These are phyloP conservation scores for Salvia splendens DNA, from an alignment of 257 asterid genomes.

Conservation along the genomic window DNA sequence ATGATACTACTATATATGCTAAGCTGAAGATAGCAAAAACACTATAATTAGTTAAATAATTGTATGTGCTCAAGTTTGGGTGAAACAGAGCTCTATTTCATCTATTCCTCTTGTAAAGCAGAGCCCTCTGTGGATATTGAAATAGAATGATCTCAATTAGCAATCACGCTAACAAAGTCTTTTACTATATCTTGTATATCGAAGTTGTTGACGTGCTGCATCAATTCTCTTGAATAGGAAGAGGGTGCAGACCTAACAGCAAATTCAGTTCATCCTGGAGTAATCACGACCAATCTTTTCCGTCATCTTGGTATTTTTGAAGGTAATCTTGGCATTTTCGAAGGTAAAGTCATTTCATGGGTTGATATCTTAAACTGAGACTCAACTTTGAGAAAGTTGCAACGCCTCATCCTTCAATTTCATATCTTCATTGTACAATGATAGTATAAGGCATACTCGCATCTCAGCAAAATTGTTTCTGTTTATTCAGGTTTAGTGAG, in stretches of 20 bases:
- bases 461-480: neutral
- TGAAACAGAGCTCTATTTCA: too few relatives aligned
- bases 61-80: too few relatives aligned
- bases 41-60: too few relatives aligned
- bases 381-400: neutral
- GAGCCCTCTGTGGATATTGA: too few relatives aligned
- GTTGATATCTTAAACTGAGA: neutral
- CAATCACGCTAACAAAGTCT: too few relatives aligned
- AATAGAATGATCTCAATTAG: too few relatives aligned
- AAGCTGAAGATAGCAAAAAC: too few relatives aligned
- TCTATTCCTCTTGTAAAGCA: too few relatives aligned
- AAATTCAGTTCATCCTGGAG: slow-evolving; percentile 89
- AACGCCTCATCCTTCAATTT: too few relatives aligned
- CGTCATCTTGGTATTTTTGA: slow-evolving; percentile 56
- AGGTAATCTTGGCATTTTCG: slow-evolving; percentile 48
- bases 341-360: slow-evolving; percentile 29
- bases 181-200: too few relatives aligned
- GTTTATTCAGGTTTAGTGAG: slow-evolving; percentile 44
- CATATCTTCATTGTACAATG: neutral
- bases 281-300: slow-evolving; percentile 68
- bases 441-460: neutral
- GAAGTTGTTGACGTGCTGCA: too few relatives aligned
- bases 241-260: slow-evolving; percentile 73
- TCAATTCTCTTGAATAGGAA: slow-evolving; percentile 50
- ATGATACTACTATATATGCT: too few relatives aligned